Evolutionary conservation across 2,329 filamentous ascomycete genomes (phyloP).

Genomic region (Colletotrichum australisinense): DNA sequence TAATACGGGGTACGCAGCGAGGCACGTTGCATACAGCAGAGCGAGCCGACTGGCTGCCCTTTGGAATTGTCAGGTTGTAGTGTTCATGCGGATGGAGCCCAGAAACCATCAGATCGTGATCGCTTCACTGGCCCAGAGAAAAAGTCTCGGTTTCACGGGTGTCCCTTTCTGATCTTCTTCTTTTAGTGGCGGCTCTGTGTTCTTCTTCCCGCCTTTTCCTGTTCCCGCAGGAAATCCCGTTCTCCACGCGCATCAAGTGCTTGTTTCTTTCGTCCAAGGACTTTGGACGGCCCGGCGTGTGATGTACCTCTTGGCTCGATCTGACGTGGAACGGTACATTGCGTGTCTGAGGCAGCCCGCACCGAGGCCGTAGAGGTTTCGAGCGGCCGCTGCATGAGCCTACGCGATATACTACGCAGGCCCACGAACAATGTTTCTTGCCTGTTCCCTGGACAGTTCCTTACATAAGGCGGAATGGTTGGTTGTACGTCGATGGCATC

Average conservation of each 20-base stretch:
- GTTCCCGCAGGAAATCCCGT: not conserved
- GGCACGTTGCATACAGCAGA: constrained; percentile 16
- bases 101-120: constrained; percentile 11
- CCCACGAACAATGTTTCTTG: not conserved
- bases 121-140: not conserved
- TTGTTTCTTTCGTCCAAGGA: constrained; percentile 29
- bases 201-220: not conserved
- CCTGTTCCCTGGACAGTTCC: not conserved
- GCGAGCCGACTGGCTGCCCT: constrained; percentile 24
- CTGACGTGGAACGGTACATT: not conserved
- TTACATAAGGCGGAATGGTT: constrained; percentile 12
- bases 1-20: constrained; percentile 24
- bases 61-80: constrained; percentile 13
- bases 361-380: constrained; percentile 30
- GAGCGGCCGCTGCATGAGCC: constrained; percentile 6
- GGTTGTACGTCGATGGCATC: not conserved
- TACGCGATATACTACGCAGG: too few species aligned
- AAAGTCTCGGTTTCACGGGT: not conserved
- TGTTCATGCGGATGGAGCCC: constrained; percentile 32
- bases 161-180: not conserved
- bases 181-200: not conserved
- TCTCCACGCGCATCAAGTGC: constrained; percentile 21
- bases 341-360: constrained; percentile 24
- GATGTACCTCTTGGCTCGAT: constrained; percentile 28
- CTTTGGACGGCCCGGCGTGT: constrained; percentile 25